Evolutionary conservation across 371 early-diverging fungal species (phyloP), one percentile per base, ranked within the genome.

Genomic region (Syncephalis fuscata): DNA sequence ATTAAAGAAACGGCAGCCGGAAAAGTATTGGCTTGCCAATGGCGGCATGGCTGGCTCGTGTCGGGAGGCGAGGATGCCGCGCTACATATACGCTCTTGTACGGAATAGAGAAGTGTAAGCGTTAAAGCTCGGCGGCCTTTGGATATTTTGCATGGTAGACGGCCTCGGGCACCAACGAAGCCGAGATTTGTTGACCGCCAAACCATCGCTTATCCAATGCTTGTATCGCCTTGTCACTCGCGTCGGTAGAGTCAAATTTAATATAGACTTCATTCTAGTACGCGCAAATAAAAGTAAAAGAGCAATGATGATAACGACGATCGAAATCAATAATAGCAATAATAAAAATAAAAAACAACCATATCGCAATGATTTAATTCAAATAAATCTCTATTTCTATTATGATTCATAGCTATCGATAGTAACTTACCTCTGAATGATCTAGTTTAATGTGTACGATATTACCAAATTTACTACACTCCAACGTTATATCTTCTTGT

Each of bases 21-120:
- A 58, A 89, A 90, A 69, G 61, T 91, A 36, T 68, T 87, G 39
- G 74, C 73, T 51, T 71, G 90, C 24, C 78, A 78, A 57, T 92
- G 92, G 90, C 68, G 64, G 46, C 62, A 65, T 26, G 74, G 78
- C n/a, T 64, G 70, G 39, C 64, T 91, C 39, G 52, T 82, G 26
- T 71, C 75, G 44, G 92, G 91, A 57, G 92, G 92, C 37, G 89
- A 88, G 63, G 85, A 85, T 50, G 73, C 75, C 53, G 70, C 80
- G 56, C 62, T 90, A 53, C 70, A 74, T 60, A 71, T 85, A 32
- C 32, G 32, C 4, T 32, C 32, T 51, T 32, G 32, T 11, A 32
- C 32, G 7, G 32, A 32, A 32, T 32, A 11, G 32, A 32, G 32
- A 32, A 32, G 32, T 4, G 11, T 32, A 32, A 32, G 32, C 4